Evolutionary conservation across 1,139 yeast genomes (phyloP).

Genomic region (Protomyces gravidus): DNA sequence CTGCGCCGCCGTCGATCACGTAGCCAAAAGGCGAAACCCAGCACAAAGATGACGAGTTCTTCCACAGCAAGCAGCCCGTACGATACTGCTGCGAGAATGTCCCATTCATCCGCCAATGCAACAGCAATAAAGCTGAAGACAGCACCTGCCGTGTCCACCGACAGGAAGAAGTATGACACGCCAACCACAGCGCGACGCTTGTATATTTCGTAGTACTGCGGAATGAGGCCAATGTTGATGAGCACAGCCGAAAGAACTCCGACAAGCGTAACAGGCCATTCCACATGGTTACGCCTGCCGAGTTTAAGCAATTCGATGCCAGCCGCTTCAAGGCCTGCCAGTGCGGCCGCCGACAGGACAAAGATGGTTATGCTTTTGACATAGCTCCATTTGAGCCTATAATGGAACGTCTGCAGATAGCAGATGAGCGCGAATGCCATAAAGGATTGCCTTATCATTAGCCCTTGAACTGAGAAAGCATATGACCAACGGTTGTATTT

Average conservation of each 20-base stretch:
- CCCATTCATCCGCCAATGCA: slow-evolving; percentile 46
- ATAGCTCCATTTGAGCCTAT: slow-evolving; percentile 39
- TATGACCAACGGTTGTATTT: slow-evolving; percentile 87
- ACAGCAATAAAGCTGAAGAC: slow-evolving; percentile 61
- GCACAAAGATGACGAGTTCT: slow-evolving; percentile 69
- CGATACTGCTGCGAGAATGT: slow-evolving; percentile 69
- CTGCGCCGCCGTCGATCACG: slow-evolving; percentile 16
- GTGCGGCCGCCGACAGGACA: slow-evolving; percentile 44
- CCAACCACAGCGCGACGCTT: slow-evolving; percentile 83
- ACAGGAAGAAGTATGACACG: slow-evolving; percentile 72
- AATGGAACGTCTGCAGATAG: slow-evolving; percentile 70
- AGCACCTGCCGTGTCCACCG: slow-evolving; percentile 80
- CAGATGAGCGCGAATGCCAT: slow-evolving; percentile 63
- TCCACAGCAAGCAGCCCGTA: slow-evolving; percentile 66
- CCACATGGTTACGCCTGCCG: slow-evolving; percentile 42
- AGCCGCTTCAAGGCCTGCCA: slow-evolving; percentile 64
- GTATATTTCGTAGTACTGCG: slow-evolving; percentile 80
- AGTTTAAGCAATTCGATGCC: slow-evolving; percentile 59
- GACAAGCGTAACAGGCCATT: slow-evolving; percentile 74
- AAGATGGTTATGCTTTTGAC: slow-evolving; percentile 45
- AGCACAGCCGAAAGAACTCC: slow-evolving; percentile 76
- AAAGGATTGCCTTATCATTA: too few relatives aligned
- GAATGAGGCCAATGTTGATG: slow-evolving; percentile 71
- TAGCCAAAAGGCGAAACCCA: slow-evolving; percentile 46
- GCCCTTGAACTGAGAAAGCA: too few relatives aligned